Evolutionary conservation across 1,284 basidiomycete species (phyloP), one percentile per base, ranked within the genome.

Genomic region (Phellopilus nigrolimitatus): DNA sequence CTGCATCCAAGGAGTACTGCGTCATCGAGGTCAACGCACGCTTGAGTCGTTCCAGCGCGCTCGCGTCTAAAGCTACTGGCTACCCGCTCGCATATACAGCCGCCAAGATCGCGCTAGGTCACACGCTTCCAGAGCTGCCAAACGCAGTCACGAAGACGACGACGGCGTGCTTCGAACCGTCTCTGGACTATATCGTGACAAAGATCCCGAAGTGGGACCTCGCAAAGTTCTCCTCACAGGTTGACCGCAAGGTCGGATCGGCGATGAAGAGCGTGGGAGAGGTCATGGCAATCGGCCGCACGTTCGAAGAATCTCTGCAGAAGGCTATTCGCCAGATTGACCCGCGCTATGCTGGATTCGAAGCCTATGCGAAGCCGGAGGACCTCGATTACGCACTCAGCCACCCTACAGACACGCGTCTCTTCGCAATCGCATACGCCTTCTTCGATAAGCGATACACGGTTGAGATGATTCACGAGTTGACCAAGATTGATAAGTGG

Each of bases 121-220:
- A 98, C 71, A 98, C 97, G 15, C 85, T 99, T 28, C 95, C 95
- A 12, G 95, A 99, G 75, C 78, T 98, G 30, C 95, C 95, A 24
- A 99, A 99, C 70, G 94, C 95, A 27, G 97, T 99, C 55, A 99
- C 97, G 49, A 99, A 99, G 75, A 95, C 93, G 12, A 99, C 97
- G 3, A 99, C 95, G 5, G 97, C 97, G 1, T 99, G 97, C 71
- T 99, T 99, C 70, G 97, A 99, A 68, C 95, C 97, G n/a, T 95
- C 94, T 10, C 78, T 99, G 47, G 97, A 99, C 71, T 99, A 99
- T 72, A 97, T 99, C 64, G 95, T 99, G 58, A 98, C 94, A 53
- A 99, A 99, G 75, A 99, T 99, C 61, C 97, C 97, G 60, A 98
- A 98, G 71, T 99, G 97, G 95, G 97, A 99, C 71, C 75, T 99